Evolutionary conservation across 2,329 filamentous ascomycete species (phyloP).

Genomic region (Pseudogymnoascus verrucosus): DNA sequence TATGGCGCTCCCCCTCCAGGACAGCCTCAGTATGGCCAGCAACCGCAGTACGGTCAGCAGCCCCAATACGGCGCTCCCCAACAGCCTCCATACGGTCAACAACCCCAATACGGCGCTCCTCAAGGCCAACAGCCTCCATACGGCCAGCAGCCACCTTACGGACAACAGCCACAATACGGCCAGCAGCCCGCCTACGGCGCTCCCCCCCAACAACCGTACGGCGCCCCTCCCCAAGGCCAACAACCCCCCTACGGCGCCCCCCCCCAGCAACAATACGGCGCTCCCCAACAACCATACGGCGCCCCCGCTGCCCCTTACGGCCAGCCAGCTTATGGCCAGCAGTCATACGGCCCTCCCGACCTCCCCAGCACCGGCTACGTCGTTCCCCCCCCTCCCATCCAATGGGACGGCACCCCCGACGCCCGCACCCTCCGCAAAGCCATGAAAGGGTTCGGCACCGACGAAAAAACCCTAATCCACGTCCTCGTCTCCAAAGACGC

Average conservation of each 20-base stretch:
- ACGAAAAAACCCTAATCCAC: conserved; percentile 69
- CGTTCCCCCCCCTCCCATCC: conserved; percentile 47
- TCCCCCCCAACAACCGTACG: too few relatives aligned
- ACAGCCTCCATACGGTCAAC: neutral
- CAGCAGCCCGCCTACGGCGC: conserved; percentile 12
- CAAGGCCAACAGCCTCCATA: conserved; percentile 22
- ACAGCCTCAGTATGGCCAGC: conserved; percentile 13
- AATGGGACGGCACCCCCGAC: conserved; percentile 59
- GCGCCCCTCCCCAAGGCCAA: conserved; percentile 21
- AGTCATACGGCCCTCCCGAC: conserved; percentile 41
- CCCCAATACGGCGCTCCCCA: conserved; percentile 9
- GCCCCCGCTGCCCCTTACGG: conserved; percentile 32
- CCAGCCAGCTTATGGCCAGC: too few relatives aligned
- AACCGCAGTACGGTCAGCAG: neutral
- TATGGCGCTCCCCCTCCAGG: conserved; percentile 14
- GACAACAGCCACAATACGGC: neutral
- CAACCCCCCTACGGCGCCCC: conserved; percentile 18
- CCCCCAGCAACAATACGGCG: conserved; percentile 29
- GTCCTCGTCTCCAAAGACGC: conserved; percentile 67
- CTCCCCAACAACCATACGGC: conserved; percentile 30
- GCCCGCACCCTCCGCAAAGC: conserved; percentile 67
- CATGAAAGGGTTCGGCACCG: conserved; percentile 91
- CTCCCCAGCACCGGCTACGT: conserved; percentile 68
- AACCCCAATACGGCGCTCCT: conserved; percentile 11
- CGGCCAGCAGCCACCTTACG: conserved; percentile 11